These are phyloP conservation scores for Petasospora fabianii DNA, from an alignment of 1,139 yeast genomes.

Conservation along the genomic window DNA sequence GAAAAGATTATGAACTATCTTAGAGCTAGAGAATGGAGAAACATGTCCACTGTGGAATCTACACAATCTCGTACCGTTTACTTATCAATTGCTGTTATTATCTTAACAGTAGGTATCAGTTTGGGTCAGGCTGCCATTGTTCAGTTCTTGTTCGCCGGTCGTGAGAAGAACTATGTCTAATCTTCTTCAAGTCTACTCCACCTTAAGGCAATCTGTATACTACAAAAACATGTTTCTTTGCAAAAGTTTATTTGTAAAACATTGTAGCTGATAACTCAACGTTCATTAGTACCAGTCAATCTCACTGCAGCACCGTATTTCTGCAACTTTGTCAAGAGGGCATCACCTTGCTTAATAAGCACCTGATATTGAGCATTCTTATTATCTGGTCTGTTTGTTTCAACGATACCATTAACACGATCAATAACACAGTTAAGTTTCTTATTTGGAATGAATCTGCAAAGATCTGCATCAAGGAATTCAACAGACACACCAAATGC, in stretches of 20 bases:
- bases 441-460: slow-evolving; percentile 89
- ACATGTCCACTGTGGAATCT: slow-evolving; percentile 65
- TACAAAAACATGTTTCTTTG: neutral
- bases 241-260: neutral
- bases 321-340: slow-evolving; percentile 86
- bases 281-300: slow-evolving; percentile 88
- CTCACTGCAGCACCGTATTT: slow-evolving; percentile 97
- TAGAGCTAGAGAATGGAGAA: slow-evolving; percentile 72
- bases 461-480: slow-evolving; percentile 76
- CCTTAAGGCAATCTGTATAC: neutral
- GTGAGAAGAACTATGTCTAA: slow-evolving; percentile 37
- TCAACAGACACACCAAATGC: slow-evolving; percentile 86
- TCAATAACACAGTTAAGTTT: slow-evolving; percentile 94
- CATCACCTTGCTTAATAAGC: slow-evolving; percentile 90
- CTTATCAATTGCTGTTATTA: slow-evolving; percentile 57
- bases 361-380: slow-evolving; percentile 91
- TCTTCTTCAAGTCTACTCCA: neutral
- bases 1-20: slow-evolving; percentile 57
- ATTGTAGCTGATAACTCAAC: slow-evolving; percentile 29
- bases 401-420: slow-evolving; percentile 91
- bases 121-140: slow-evolving; percentile 59
- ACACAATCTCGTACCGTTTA: slow-evolving; percentile 63
- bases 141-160: slow-evolving; percentile 40
- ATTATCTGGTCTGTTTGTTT: slow-evolving; percentile 93
- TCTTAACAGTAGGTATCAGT: slow-evolving; percentile 64